These are phyloP conservation scores for Capsicum baccatum DNA, from an alignment of 257 asterid genomes.

Conservation along the genomic window DNA sequence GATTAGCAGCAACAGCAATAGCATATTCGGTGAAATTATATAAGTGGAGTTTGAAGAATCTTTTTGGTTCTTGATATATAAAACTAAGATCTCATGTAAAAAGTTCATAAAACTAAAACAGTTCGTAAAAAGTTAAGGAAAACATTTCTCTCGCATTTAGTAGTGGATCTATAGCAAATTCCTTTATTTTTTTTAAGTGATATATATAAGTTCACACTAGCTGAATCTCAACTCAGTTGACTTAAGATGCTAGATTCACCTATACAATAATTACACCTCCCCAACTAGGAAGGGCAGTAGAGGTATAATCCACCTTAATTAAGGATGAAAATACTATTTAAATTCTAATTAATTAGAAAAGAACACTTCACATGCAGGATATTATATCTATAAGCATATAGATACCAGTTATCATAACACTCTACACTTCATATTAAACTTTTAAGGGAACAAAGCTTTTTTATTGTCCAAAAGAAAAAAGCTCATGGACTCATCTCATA, in stretches of 20 bases:
- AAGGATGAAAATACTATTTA: neutral
- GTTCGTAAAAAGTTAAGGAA: too few relatives aligned
- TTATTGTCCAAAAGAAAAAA: conserved; percentile 1
- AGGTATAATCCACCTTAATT: neutral
- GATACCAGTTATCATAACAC: neutral
- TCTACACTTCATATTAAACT: neutral
- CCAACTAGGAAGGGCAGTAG: neutral
- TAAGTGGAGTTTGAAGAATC: too few relatives aligned
- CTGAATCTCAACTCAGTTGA: neutral
- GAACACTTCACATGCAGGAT: neutral
- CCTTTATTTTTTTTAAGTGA: neutral
- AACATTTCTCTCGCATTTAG: neutral
- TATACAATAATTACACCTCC: neutral
- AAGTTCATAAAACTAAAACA: too few relatives aligned
- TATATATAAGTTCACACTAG: neutral
- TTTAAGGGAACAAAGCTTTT: neutral
- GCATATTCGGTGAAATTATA: too few relatives aligned
- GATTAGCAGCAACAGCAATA: too few relatives aligned
- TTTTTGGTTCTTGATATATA: too few relatives aligned
- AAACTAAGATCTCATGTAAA: too few relatives aligned
- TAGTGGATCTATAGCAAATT: neutral
- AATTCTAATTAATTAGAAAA: too few relatives aligned
- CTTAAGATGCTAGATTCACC: neutral
- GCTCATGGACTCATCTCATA: conserved; percentile 40
- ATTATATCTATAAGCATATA: neutral